Percentiles rank a stretch among this genome's conserved stretches.
Evolutionary conservation across 1,284 basidiomycete species (phyloP).

Genomic region (Ceratobasidium sp.): DNA sequence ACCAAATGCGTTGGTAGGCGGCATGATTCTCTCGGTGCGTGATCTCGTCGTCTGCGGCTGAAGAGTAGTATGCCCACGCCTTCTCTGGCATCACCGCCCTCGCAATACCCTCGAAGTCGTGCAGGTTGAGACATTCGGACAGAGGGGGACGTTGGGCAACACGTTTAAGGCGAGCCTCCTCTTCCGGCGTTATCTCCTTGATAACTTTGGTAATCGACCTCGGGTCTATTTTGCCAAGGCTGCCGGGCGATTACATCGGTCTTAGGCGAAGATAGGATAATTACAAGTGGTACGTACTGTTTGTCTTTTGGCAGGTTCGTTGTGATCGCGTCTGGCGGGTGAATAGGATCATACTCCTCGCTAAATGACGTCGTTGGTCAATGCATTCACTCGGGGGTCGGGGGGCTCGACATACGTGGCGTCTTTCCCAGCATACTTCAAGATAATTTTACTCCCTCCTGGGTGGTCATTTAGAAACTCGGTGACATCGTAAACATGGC

Average conservation of each 20-base stretch:
- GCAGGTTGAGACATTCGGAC: constrained; percentile 84
- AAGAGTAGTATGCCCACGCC: constrained; percentile 92
- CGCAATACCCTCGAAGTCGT: constrained; percentile 92
- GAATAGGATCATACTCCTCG: constrained; percentile 87
- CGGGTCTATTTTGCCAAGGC: constrained; percentile 78
- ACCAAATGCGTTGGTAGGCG: constrained; percentile 93
- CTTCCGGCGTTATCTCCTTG: constrained; percentile 69
- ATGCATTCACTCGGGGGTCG: neutral
- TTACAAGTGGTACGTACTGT: constrained; percentile 65
- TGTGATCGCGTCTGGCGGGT: constrained; percentile 89
- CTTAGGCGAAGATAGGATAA: constrained; percentile 12
- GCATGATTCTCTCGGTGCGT: constrained; percentile 89
- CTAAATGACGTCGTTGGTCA: constrained; percentile 55
- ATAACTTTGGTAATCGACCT: constrained; percentile 69
- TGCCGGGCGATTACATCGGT: constrained; percentile 56
- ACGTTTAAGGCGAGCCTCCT: constrained; percentile 70
- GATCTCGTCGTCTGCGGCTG: constrained; percentile 90
- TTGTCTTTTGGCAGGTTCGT: constrained; percentile 83
- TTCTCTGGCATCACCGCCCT: constrained; percentile 79
- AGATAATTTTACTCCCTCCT: constrained; percentile 75
- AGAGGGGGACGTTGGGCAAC: constrained; percentile 74
- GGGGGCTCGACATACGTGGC: constrained; percentile 67
- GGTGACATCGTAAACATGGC: constrained; percentile 81
- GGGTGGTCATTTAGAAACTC: constrained; percentile 81
- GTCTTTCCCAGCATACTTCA: constrained; percentile 83